These are phyloP conservation scores for Diaporthe australafricana DNA, from an alignment of 2,329 filamentous ascomycete genomes.

Conservation along the genomic window DNA sequence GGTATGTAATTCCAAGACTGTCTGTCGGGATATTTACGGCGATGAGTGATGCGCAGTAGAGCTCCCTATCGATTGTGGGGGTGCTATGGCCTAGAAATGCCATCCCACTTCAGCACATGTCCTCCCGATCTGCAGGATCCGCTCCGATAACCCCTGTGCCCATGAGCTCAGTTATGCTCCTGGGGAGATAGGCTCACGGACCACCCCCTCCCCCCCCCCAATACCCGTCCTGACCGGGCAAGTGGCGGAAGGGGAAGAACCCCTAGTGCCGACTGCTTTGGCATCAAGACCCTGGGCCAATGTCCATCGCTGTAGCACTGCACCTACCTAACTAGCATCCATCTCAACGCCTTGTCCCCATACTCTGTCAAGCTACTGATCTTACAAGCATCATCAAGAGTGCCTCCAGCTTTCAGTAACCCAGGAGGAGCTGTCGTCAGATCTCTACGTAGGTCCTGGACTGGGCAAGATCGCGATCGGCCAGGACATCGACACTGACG, in stretches of 20 bases:
- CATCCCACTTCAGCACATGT: conserved; percentile 30
- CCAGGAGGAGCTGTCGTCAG: conserved; percentile 3
- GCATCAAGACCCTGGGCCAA: conserved; percentile 8
- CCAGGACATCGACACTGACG: conserved; percentile 5
- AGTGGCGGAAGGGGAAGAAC: conserved; percentile 29
- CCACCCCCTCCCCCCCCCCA: neutral
- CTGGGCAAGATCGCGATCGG: neutral
- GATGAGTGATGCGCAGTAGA: neutral
- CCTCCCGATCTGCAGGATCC: conserved; percentile 3
- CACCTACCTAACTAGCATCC: neutral
- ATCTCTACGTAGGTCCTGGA: neutral
- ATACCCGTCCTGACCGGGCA: neutral
- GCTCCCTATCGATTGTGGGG: conserved; percentile 10
- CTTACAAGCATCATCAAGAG: conserved; percentile 29
- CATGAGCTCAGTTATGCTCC: conserved; percentile 14
- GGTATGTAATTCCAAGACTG: neutral
- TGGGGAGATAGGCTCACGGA: conserved; percentile 11
- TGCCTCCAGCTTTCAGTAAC: neutral
- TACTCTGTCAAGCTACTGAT: conserved; percentile 10
- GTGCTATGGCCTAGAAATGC: conserved; percentile 1
- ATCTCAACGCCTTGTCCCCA: neutral
- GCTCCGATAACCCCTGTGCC: conserved; percentile 19
- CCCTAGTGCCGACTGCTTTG: conserved; percentile 24
- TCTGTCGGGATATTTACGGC: neutral
- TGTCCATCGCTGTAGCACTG: conserved; percentile 17